Base-by-base conservation (phyloP, 495 filamentous ascomycete species). In the Talaromyces nanjingensis region DNA sequence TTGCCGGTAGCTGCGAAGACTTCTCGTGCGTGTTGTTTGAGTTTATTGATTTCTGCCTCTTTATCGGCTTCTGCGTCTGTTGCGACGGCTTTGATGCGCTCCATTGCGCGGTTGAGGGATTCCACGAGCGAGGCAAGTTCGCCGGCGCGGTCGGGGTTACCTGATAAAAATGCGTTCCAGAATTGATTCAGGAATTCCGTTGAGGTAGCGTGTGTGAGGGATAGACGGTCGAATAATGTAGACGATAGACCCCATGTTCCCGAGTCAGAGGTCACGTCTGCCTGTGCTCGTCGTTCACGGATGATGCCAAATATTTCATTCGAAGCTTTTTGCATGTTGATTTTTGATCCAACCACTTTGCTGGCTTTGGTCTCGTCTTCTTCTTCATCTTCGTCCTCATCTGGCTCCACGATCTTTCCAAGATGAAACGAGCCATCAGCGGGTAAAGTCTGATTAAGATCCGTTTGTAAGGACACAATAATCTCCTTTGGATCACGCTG, bases 131-230 rank as follows among this genome's bases (percentile, higher is more conserved):
- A 89, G 2, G 84, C 82, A 1, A 96, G 80, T 70, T 97, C 92
- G 24, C 77, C 76, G 0, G 89, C 87, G n/a, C 89, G 86, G 52
- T 87, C 85, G 7, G 89, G 77, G 71, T 94, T 89, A 2, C 91
- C 91, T 0, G 92, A 96, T 7, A 93, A 78, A 69, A 94, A 97
- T 4, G 90, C 85, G 39, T 84, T 79, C 93, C 93, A 98, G 79
- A 97, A 98, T 71, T 98, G 93, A 66, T 90, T 88, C n/a, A 98
- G 77, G 69, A 98, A 98, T 66, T 98, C 96, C 7, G 87, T 89
- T 1, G 92, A 91, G 0, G 94, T 97, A 47, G 92, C 91, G 71
- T 98, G 92, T 18, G 92, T 96, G 24, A 96, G 82, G 27, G 83
- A 85, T 45, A 96, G 82, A 4, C 87, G 84, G 63, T 96, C 88